phyloP scores from a whole-genome alignment of 2,329 filamentous ascomycete species.

The Geoglossum cookeanum region DNA sequence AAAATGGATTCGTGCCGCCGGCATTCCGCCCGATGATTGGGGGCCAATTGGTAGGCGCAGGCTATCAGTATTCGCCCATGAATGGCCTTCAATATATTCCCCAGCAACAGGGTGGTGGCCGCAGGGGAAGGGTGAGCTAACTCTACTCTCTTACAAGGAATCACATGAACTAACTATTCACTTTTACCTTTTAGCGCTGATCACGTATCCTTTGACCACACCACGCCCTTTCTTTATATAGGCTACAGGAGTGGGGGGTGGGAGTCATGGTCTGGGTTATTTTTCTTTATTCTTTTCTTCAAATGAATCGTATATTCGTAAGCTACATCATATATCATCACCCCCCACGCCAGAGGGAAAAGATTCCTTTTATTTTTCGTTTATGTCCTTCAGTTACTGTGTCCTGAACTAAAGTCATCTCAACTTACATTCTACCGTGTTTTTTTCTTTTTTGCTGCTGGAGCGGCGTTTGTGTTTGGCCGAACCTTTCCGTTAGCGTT shows the following conservation, averaged over 20 bases:
- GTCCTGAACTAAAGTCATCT: too few species aligned
- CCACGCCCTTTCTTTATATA: background rate
- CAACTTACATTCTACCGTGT: background rate
- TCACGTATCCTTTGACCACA: background rate
- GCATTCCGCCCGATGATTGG: constrained; percentile 27
- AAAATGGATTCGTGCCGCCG: constrained; percentile 25
- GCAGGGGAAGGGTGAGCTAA: constrained; percentile 33
- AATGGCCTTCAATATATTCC: constrained; percentile 24
- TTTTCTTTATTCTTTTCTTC: background rate
- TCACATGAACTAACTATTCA: background rate
- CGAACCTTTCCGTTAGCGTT: background rate
- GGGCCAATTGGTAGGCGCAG: constrained; percentile 20
- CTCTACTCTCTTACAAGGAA: background rate
- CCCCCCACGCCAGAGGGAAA: background rate
- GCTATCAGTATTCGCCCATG: constrained; percentile 29
- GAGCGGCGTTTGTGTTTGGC: background rate
- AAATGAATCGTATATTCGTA: too few species aligned
- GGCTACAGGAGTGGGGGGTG: background rate
- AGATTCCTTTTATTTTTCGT: background rate
- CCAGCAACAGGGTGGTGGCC: constrained; percentile 26
- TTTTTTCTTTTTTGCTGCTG: too few species aligned
- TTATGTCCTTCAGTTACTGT: too few species aligned
- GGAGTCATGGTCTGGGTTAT: background rate
- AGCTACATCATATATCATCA: background rate
- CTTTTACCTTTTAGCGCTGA: background rate